These are phyloP conservation scores for Gautieria morchelliformis DNA, from an alignment of 768 basidiomycete genomes.

Conservation along the genomic window DNA sequence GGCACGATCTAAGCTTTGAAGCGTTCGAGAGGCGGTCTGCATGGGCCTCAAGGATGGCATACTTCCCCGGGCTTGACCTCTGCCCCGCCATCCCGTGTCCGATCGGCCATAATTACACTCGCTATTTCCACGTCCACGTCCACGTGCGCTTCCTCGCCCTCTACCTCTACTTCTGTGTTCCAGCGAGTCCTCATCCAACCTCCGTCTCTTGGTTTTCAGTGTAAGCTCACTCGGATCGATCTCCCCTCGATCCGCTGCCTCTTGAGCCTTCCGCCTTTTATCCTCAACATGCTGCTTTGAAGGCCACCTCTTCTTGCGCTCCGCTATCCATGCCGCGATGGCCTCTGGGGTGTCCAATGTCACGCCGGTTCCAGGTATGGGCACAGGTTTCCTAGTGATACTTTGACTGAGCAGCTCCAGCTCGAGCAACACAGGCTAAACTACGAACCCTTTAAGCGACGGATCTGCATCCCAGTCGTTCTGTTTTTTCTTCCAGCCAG, in stretches of 20 bases:
- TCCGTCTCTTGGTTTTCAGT: conserved; percentile 30
- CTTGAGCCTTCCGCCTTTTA: conserved; percentile 70
- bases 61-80: neutral
- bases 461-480: conserved; percentile 80
- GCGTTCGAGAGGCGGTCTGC: neutral
- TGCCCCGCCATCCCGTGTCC: neutral
- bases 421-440: conserved; percentile 1
- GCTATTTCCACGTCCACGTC: conserved; percentile 23
- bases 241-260: conserved; percentile 76
- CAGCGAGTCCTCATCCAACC: conserved; percentile 20
- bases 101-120: conserved; percentile 6
- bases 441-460: conserved; percentile 60
- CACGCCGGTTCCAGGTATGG: conserved; percentile 73
- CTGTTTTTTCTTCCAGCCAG: conserved; percentile 52
- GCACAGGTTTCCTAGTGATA: conserved; percentile 48
- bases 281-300: conserved; percentile 59
- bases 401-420: neutral
- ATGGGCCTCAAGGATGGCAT: neutral
- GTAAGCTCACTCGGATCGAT: conserved; percentile 34
- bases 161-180: conserved; percentile 21
- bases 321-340: conserved; percentile 77
- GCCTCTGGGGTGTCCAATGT: conserved; percentile 74
- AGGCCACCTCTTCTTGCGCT: conserved; percentile 83
- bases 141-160: conserved; percentile 22
- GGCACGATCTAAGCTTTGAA: neutral